These are phyloP conservation scores for Bacterosira constricta DNA, from an alignment of 108 stramenopile genomes.

Conservation along the genomic window DNA sequence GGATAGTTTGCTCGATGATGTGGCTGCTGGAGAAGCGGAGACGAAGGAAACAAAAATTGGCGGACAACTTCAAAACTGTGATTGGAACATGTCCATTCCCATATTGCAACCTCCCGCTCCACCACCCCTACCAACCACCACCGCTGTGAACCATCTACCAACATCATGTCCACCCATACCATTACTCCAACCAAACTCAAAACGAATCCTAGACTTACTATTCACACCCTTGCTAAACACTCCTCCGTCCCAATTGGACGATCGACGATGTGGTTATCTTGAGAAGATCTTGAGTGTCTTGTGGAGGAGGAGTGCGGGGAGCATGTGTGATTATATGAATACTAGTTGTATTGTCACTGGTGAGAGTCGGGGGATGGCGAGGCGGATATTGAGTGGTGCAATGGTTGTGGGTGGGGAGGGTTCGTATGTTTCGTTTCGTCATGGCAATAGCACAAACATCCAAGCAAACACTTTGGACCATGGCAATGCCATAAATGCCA, in stretches of 20 bases:
- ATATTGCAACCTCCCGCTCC: no score
- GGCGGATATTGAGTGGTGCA: neutral
- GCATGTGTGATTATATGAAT: constrained; percentile 73
- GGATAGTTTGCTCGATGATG: constrained; percentile 21
- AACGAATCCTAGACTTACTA: constrained; percentile 66
- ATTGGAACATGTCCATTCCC: no score
- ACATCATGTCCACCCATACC: no score
- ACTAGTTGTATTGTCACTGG: constrained; percentile 19
- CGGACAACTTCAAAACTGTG: neutral
- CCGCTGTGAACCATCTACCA: neutral
- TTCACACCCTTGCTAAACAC: constrained; percentile 79
- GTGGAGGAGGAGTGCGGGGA: constrained; percentile 67
- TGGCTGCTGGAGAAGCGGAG: no score
- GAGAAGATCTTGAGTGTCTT: constrained; percentile 88
- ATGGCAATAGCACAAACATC: neutral
- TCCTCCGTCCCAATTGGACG: constrained; percentile 74
- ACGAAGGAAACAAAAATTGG: neutral
- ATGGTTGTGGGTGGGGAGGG: constrained; percentile 45
- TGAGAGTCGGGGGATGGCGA: neutral
- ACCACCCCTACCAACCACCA: neutral
- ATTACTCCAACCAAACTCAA: constrained; percentile 8
- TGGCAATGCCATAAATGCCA: no score
- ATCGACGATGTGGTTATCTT: constrained; percentile 94
- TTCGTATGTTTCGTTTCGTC: neutral
- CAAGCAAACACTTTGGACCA: no score